Base-by-base conservation (phyloP, 2,329 filamentous ascomycete species). In the Amphichorda felina region DNA sequence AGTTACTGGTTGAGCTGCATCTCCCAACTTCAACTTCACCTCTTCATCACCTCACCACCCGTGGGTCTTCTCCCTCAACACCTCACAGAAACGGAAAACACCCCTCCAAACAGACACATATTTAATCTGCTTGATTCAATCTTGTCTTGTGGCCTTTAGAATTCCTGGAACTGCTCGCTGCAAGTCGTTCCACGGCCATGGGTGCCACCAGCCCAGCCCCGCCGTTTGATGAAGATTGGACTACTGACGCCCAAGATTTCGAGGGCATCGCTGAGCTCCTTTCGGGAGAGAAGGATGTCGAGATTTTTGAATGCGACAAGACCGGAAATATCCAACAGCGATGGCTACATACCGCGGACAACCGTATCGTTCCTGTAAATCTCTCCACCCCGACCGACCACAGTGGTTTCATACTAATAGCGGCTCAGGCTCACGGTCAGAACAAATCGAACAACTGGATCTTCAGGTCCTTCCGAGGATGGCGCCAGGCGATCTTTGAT, bases 401-500 rank as follows among this genome's bases (percentile, higher is more conserved):
- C 7, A 33, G 8, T 32, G 7, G 11, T 21, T 27, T 14, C 2
- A 18, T 21, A 31, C 36, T 42, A 16, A 42, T 35, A n/a, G 5
- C n/a, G 2, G 5, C 13, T n/a, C 17, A 27, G 22, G 38, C 34
- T 19, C 35, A 11, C 30, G 32, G 5, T 34, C 28, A 41, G 30
- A 37, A 39, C 3, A 43, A 38, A 15, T 40, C 45, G 8, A 51
- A 46, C 27, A 40, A 45, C 24, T 39, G 47, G 24, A 43, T 55
- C 15, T 47, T 45, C 8, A 48, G 49, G 4, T 56, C 49, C 2
- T 34, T 57, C 8, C 40, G 46, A 8, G 55, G 55, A 35, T 58
- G 54, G 53, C 50, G 50, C 41, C 64, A 63, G 41, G 51, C 53
- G 8, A 51, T 87, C 13, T 47, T 43, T 29, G 78, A 85, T 45